phyloP scores from a whole-genome alignment of 805 yeast species.

The Priceomyces fermenticarens region DNA sequence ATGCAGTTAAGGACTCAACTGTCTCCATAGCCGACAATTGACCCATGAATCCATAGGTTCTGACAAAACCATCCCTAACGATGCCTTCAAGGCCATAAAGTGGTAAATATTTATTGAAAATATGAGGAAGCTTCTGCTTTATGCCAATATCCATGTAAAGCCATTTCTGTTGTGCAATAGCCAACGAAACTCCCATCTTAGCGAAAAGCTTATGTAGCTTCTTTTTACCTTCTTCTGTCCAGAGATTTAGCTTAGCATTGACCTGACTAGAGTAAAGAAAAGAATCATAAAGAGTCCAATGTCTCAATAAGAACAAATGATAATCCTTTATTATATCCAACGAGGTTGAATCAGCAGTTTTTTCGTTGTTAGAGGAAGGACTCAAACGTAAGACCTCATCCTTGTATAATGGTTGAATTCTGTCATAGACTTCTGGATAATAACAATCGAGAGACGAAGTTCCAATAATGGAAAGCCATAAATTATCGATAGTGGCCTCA shows the following conservation, averaged over 20 bases:
- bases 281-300: slow-evolving; percentile 90
- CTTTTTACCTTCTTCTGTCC: slow-evolving; percentile 91
- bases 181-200: slow-evolving; percentile 89
- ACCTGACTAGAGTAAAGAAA: slow-evolving; percentile 89
- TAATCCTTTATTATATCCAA: slow-evolving; percentile 79
- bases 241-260: slow-evolving; percentile 78
- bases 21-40: slow-evolving; percentile 88
- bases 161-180: slow-evolving; percentile 91
- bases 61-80: slow-evolving; percentile 78
- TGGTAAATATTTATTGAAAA: slow-evolving; percentile 68
- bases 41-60: slow-evolving; percentile 86
- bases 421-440: slow-evolving; percentile 71
- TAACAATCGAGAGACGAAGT: slow-evolving; percentile 74
- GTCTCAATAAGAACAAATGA: slow-evolving; percentile 79
- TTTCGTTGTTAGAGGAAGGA: slow-evolving; percentile 33
- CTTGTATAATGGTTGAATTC: slow-evolving; percentile 66
- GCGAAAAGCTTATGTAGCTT: slow-evolving; percentile 89
- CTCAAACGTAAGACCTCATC: slow-evolving; percentile 79
- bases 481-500: slow-evolving; percentile 62
- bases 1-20: slow-evolving; percentile 83
- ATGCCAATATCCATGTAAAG: slow-evolving; percentile 78
- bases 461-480: slow-evolving; percentile 91
- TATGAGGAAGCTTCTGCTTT: slow-evolving; percentile 67
- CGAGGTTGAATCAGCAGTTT: slow-evolving; percentile 40
- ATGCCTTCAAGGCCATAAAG: slow-evolving; percentile 80